Conservation (phyloP, 164 flowering plant genomes). For the Taxillus chinensis region DNA sequence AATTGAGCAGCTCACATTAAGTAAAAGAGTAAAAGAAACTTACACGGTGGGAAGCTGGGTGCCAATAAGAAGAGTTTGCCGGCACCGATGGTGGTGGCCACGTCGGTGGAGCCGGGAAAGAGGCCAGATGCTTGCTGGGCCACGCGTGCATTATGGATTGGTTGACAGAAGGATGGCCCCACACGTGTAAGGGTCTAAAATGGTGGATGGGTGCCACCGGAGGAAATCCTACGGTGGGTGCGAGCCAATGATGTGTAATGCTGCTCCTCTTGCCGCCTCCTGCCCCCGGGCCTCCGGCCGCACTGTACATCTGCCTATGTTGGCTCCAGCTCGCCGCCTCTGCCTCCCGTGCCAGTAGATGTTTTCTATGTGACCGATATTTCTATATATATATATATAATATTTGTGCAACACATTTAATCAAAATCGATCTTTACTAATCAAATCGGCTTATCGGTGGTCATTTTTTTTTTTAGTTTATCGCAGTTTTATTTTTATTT, state of each 20-base stretch:
- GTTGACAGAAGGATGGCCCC: conserved; percentile 87
- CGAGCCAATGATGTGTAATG: conserved; percentile 38
- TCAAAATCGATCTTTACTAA: too few relatives aligned
- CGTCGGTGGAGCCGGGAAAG: conserved; percentile 21
- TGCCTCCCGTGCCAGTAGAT: conserved; percentile 77
- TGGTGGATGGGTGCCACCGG: conserved; percentile 34
- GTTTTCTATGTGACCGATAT: conserved; percentile 89
- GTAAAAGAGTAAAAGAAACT: neutral
- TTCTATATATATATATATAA: conserved; percentile 40
- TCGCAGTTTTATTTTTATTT: too few relatives aligned
- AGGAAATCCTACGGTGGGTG: conserved; percentile 77
- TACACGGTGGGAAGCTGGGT: conserved; percentile 44
- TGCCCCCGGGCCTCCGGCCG: conserved; percentile 15
- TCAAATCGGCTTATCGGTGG: too few relatives aligned
- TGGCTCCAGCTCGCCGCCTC: conserved; percentile 92
- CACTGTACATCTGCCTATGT: conserved; percentile 52
- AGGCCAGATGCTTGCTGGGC: conserved; percentile 60
- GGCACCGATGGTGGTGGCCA: conserved; percentile 25
- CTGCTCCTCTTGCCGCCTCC: conserved; percentile 34
- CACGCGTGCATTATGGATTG: conserved; percentile 57
- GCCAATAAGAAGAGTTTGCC: conserved; percentile 52
- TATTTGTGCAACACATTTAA: too few relatives aligned
- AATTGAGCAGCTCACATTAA: too few relatives aligned
- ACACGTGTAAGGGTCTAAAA: conserved; percentile 76
- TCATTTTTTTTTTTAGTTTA: too few relatives aligned